A percentile compares a stretch with the other conserved stretches of the same genome.
Evolutionary conservation across 805 yeast genomes (phyloP).

Genomic region (Zygotorulaspora florentina): DNA sequence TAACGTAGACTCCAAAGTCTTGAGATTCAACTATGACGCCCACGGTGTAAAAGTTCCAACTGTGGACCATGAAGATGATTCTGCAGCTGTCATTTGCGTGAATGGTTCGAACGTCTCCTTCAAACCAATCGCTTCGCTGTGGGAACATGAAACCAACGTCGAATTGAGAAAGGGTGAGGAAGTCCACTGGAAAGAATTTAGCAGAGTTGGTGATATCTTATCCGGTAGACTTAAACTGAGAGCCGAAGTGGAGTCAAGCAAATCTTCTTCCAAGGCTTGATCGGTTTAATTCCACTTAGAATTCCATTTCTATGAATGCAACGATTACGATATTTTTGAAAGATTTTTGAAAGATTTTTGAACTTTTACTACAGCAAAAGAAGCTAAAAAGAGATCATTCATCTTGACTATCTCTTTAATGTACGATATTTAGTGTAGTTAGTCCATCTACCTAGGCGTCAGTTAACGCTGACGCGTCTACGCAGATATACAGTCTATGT

Average conservation of each 20-base stretch:
- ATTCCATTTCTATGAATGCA: neutral
- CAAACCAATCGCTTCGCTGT: slow-evolving; percentile 51
- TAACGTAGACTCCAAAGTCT: slow-evolving; percentile 41
- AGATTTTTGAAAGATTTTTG: neutral
- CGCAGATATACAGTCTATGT: too few species aligned
- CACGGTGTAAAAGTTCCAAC: slow-evolving; percentile 47
- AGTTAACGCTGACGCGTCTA: too few species aligned
- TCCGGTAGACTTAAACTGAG: slow-evolving; percentile 64
- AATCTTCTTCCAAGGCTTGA: neutral
- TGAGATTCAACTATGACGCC: slow-evolving; percentile 48
- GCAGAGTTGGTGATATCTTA: slow-evolving; percentile 58
- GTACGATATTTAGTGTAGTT: neutral
- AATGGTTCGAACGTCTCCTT: slow-evolving; percentile 62
- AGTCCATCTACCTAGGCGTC: too few species aligned
- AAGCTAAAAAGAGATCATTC: neutral
- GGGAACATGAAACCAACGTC: slow-evolving; percentile 58
- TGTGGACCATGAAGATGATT: slow-evolving; percentile 39
- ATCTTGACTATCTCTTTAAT: neutral
- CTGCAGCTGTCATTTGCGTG: slow-evolving; percentile 64
- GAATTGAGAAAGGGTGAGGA: slow-evolving; percentile 60
- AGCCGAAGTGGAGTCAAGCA: slow-evolving; percentile 33
- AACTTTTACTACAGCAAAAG: too few species aligned
- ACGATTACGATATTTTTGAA: slow-evolving; percentile 1
- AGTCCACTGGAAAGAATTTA: slow-evolving; percentile 65
- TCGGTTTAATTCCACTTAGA: slow-evolving; percentile 3